These are phyloP conservation scores for Singerocomus rubriflavus DNA, from an alignment of 1,284 basidiomycete species.

Conservation along the genomic window DNA sequence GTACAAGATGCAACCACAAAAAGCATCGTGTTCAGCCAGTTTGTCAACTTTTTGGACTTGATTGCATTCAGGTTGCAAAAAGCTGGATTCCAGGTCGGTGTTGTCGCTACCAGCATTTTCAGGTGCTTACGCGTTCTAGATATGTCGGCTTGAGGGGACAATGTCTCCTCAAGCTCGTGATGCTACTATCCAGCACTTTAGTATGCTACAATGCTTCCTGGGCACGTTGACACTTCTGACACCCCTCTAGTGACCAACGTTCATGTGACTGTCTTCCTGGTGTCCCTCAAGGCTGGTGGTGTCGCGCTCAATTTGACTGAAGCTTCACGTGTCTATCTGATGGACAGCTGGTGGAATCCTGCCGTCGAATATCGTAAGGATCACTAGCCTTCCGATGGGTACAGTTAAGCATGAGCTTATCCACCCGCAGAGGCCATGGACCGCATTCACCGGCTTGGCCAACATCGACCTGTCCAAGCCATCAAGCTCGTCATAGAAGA, in stretches of 20 bases:
- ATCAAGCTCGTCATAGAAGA: slow-evolving; percentile 96
- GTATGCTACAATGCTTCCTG: slow-evolving; percentile 42
- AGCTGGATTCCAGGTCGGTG: slow-evolving; percentile 79
- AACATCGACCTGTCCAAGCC: slow-evolving; percentile 89
- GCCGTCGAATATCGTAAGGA: slow-evolving; percentile 74
- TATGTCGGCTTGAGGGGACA: slow-evolving; percentile 93
- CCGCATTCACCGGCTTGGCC: slow-evolving; percentile 88
- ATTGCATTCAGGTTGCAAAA: slow-evolving; percentile 92
- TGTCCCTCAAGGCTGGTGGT: slow-evolving; percentile 95
- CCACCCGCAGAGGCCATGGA: slow-evolving; percentile 86
- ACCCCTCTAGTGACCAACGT: slow-evolving; percentile 76
- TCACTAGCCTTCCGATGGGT: neutral
- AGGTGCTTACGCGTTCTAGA: slow-evolving; percentile 43
- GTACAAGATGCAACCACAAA: slow-evolving; percentile 90
- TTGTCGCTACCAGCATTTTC: neutral
- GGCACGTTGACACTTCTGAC: slow-evolving; percentile 6
- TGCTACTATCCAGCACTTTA: slow-evolving; percentile 93
- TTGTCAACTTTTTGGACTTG: slow-evolving; percentile 87
- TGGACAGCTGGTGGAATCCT: slow-evolving; percentile 93
- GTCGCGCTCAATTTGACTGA: slow-evolving; percentile 93
- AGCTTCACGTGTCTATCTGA: slow-evolving; percentile 89
- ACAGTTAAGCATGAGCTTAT: slow-evolving; percentile 16
- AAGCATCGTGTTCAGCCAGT: slow-evolving; percentile 94
- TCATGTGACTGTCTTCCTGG: slow-evolving; percentile 90
- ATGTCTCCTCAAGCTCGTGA: slow-evolving; percentile 97